phyloP scores from a whole-genome alignment of 139 green algal species.

The Chlorella sp. region DNA sequence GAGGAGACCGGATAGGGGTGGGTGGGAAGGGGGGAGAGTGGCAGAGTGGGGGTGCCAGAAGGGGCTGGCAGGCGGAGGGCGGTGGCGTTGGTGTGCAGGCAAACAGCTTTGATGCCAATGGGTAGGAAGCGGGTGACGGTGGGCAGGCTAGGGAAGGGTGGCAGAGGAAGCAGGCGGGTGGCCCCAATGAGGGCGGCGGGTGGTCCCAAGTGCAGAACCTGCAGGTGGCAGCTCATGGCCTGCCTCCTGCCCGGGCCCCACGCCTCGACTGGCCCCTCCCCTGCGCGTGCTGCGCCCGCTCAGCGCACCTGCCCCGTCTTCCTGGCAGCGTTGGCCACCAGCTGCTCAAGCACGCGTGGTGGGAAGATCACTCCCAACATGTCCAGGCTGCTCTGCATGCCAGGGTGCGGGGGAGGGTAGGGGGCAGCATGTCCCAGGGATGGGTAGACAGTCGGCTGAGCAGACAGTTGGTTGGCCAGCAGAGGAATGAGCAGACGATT shows the following conservation, averaged over 20 bases:
- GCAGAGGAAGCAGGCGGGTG: not conserved
- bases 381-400: constrained; percentile 26
- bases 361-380: constrained; percentile 40
- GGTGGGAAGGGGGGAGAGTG: too few species aligned
- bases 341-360: constrained; percentile 28
- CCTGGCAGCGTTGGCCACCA: constrained; percentile 31
- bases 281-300: not conserved
- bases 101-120: too few species aligned
- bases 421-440: too few species aligned
- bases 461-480: not conserved
- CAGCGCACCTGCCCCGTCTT: constrained; percentile 4
- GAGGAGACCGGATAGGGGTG: not conserved
- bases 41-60: too few species aligned
- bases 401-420: not conserved
- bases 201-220: not conserved
- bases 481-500: too few species aligned
- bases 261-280: too few species aligned
- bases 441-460: too few species aligned
- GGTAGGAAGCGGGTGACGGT: too few species aligned
- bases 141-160: not conserved
- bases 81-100: too few species aligned
- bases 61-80: too few species aligned
- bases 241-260: not conserved
- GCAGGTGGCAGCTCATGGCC: too few species aligned
- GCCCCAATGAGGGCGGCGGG: not conserved